A percentile compares a stretch with the other conserved stretches of the same genome.
These are phyloP conservation scores for Candida corydali DNA, from an alignment of 805 yeast genomes.

Conservation along the genomic window DNA sequence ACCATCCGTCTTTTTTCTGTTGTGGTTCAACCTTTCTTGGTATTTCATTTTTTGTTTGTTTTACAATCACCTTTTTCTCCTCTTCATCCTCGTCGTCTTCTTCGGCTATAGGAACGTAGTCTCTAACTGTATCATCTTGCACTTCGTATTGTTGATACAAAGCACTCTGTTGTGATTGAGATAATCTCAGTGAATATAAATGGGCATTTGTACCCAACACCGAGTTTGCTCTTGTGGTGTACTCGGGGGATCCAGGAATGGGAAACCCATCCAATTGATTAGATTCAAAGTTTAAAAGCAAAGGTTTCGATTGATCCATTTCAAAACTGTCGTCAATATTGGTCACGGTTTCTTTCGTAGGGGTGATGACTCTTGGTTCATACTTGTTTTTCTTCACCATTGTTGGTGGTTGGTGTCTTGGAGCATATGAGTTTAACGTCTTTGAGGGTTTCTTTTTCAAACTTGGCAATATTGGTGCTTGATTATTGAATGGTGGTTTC, in stretches of 20 bases:
- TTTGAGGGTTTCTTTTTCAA: conserved; percentile 3
- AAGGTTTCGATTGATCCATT: conserved; percentile 5
- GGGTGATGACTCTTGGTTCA: conserved; percentile 16
- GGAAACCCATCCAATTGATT: conserved; percentile 32
- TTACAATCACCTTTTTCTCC: conserved; percentile 27
- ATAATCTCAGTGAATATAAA: conserved; percentile 35
- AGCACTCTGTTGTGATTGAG: conserved; percentile 42
- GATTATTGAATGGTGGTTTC: not conserved
- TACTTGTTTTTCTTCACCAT: conserved; percentile 19
- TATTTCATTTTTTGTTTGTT: conserved; percentile 13
- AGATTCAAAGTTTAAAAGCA: conserved; percentile 4
- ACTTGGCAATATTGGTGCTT: not conserved
- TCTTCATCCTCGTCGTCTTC: conserved; percentile 48
- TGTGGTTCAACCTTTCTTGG: conserved; percentile 15
- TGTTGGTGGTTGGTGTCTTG: conserved; percentile 17
- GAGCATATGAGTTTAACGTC: conserved; percentile 35
- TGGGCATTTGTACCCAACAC: conserved; percentile 26
- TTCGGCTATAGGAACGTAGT: conserved; percentile 38
- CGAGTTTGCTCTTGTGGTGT: conserved; percentile 42
- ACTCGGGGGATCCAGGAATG: conserved; percentile 43
- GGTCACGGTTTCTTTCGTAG: conserved; percentile 5
- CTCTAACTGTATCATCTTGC: conserved; percentile 40
- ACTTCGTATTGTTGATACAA: conserved; percentile 43
- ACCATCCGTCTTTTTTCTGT: conserved; percentile 39
- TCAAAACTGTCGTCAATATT: conserved; percentile 34